These are phyloP conservation scores for Neonectria neomacrospora DNA, from an alignment of 2,329 filamentous ascomycete genomes.

Conservation along the genomic window DNA sequence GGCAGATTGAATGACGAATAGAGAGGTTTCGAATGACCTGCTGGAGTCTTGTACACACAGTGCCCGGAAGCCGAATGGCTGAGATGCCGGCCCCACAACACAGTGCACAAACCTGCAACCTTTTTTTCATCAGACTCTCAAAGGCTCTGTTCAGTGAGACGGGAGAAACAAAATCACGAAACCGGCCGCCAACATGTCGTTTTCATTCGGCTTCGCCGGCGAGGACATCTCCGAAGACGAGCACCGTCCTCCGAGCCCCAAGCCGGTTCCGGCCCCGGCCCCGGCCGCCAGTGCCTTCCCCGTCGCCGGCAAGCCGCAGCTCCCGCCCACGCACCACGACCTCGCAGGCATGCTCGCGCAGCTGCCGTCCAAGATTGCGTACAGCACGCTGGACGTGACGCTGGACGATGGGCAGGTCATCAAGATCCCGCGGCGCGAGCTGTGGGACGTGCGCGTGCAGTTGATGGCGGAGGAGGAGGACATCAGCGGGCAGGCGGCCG, in stretches of 20 bases:
- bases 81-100: slow-evolving; percentile 38
- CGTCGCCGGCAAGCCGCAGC: slow-evolving; percentile 68
- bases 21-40: slow-evolving; percentile 21
- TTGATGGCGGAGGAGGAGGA: slow-evolving; percentile 78
- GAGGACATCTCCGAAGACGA: slow-evolving; percentile 68
- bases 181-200: slow-evolving; percentile 53
- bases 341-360: slow-evolving; percentile 62
- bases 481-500: slow-evolving; percentile 48
- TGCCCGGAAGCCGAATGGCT: slow-evolving; percentile 26
- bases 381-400: slow-evolving; percentile 68
- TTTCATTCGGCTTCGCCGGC: slow-evolving; percentile 71
- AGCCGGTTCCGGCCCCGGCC: slow-evolving; percentile 38
- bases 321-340: slow-evolving; percentile 64
- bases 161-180: neutral
- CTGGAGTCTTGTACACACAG: slow-evolving; percentile 29
- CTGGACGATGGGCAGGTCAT: slow-evolving; percentile 65
- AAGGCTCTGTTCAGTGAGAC: neutral
- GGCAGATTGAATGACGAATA: slow-evolving; percentile 16
- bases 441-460: slow-evolving; percentile 85
- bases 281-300: slow-evolving; percentile 63
- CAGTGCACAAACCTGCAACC: slow-evolving; percentile 41
- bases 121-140: slow-evolving; percentile 30
- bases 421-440: slow-evolving; percentile 75
- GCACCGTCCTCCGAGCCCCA: slow-evolving; percentile 39
- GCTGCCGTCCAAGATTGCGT: slow-evolving; percentile 80